phyloP scores from a whole-genome alignment of 306 rosid species.

The Ormosia semicastrata region DNA sequence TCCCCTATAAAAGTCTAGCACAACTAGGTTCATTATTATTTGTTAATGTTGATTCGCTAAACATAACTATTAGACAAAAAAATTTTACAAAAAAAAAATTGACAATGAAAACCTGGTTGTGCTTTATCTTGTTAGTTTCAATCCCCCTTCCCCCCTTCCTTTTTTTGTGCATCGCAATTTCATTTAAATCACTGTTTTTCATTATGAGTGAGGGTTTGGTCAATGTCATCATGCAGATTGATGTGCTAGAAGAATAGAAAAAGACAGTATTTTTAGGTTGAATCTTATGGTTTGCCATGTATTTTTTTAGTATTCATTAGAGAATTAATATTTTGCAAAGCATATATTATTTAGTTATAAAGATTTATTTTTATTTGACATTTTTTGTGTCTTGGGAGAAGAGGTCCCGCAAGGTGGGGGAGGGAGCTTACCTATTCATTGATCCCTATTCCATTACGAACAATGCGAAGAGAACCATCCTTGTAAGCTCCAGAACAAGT shows the following conservation, averaged over 20 bases:
- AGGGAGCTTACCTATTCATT: conserved; percentile 79
- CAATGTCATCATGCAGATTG: conserved; percentile 58
- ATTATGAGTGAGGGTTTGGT: conserved; percentile 11
- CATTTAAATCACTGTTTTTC: neutral
- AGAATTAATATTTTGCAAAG: conserved; percentile 20
- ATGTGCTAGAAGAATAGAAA: conserved; percentile 74
- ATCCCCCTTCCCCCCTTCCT: neutral
- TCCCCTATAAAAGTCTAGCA: neutral
- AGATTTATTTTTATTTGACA: neutral
- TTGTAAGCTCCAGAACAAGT: conserved; percentile 98
- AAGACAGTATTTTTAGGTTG: too few relatives aligned
- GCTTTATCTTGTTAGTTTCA: neutral
- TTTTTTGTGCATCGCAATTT: neutral
- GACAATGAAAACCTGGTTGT: neutral
- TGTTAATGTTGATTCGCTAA: too few relatives aligned
- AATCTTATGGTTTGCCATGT: too few relatives aligned
- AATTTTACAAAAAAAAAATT: neutral
- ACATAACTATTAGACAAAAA: too few relatives aligned
- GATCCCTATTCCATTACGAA: conserved; percentile 92
- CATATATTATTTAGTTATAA: neutral
- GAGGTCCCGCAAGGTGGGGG: neutral
- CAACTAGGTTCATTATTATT: too few relatives aligned
- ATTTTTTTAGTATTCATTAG: too few relatives aligned
- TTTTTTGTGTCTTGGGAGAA: neutral
- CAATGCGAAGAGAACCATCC: conserved; percentile 98